These are phyloP conservation scores for Blastobotrys illinoisensis DNA, from an alignment of 1,139 yeast genomes.

Conservation along the genomic window DNA sequence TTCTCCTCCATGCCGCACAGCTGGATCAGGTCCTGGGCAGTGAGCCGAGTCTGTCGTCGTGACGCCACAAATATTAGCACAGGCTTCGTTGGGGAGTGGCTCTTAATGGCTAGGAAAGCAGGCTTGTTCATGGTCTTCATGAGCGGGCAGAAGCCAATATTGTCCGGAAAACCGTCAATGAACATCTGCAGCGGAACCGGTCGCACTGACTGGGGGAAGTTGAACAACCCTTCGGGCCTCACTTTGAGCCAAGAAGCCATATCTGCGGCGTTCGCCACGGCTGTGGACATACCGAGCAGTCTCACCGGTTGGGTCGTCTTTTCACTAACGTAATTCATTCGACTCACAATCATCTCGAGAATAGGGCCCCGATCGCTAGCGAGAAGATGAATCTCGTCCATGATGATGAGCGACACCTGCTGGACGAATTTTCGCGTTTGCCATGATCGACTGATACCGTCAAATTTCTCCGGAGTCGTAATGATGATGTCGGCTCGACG, in stretches of 20 bases:
- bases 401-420: conserved; percentile 81
- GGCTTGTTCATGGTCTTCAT: conserved; percentile 99
- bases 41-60: conserved; percentile 90
- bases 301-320: conserved; percentile 73
- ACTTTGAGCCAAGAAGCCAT: conserved; percentile 98
- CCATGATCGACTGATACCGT: conserved; percentile 98
- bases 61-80: conserved; percentile 94
- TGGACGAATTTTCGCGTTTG: conserved; percentile 91
- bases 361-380: conserved; percentile 99
- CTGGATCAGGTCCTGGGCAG: conserved; percentile 89
- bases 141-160: conserved; percentile 86
- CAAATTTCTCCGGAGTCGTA: conserved; percentile 97
- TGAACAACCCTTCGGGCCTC: conserved; percentile 71
- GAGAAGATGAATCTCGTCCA: conserved; percentile 96
- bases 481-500: conserved; percentile 85
- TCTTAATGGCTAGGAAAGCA: conserved; percentile 92
- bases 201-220: conserved; percentile 92
- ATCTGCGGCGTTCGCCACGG: conserved; percentile 95
- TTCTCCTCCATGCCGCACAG: conserved; percentile 92
- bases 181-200: conserved; percentile 98
- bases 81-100: conserved; percentile 90
- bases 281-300: conserved; percentile 90
- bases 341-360: conserved; percentile 95
- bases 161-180: conserved; percentile 95
- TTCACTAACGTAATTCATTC: conserved; percentile 87